Evolutionary conservation across 2,329 filamentous ascomycete genomes (phyloP), one percentile per base, ranked within the genome.

Genomic region (Neofusicoccum parvum): DNA sequence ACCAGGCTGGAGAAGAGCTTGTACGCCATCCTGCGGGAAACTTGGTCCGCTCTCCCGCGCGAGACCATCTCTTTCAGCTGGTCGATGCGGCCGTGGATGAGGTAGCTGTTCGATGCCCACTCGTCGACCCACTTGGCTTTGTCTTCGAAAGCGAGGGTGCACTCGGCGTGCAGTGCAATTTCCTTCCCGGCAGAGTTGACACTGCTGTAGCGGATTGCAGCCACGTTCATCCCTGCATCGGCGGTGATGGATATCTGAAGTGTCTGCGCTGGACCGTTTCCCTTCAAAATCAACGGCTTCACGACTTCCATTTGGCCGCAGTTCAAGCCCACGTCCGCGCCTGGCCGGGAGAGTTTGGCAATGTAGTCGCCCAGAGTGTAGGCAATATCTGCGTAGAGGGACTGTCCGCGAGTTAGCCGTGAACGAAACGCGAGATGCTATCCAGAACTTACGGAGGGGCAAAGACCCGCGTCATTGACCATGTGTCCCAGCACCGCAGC

Each of bases 401-500:
- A 72, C 66, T 54, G 15, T 17, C 17, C 43, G 43, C n/a, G 2
- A 46, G 43, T 46, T 27, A 27, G 7, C n/a, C 43, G 17, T 46
- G 27, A 27, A 27, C 27, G 27, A 27, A 27, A 27, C 17, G 43
- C 43, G n/a, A 46, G 5, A 6, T n/a, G 43, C 1, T n/a, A 46
- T 17, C 43, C 6, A 12, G n/a, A 14, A 74, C 79, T 74, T 76
- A 83, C 80, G 62, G 80, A 80, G 12, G 81, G 80, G 4, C 75
- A 79, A 2, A 83, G 78, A 53, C 76, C 79, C 54, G 73, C 75
- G 0, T 74, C 73, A 54, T 82, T 80, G 75, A 82, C 80, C 10
- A 69, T 70, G 66, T 85, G 82, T 27, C 27, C 27, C 27, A 27
- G 5, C 27, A 27, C 27, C 27, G 27, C 27, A 27, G 27, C 27